phyloP scores from a whole-genome alignment of 306 rosid genomes.

The Citrullus colocynthis region DNA sequence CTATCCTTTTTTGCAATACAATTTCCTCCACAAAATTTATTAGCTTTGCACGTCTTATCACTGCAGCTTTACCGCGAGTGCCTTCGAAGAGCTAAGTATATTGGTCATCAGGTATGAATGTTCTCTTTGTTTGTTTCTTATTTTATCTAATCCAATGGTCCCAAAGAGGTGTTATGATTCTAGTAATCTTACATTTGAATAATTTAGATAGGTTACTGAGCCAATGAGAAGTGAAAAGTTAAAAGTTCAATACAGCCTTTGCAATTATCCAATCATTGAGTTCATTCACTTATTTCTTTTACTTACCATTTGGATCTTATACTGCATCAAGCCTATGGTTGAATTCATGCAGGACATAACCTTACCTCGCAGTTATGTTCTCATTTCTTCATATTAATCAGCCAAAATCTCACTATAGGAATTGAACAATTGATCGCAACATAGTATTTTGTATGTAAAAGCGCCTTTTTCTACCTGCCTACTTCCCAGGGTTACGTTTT shows the following conservation, averaged over 20 bases:
- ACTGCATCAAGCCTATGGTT: not conserved
- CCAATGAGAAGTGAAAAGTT: not conserved
- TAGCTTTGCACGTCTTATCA: not conserved
- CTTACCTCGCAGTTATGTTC: not conserved
- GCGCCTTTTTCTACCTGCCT: not conserved
- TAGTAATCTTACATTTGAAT: not conserved
- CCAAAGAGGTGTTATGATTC: not conserved
- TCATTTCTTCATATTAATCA: not conserved
- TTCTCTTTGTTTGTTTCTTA: not conserved
- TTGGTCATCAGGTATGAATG: constrained; percentile 59
- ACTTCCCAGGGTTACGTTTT: not conserved
- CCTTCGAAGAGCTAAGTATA: constrained; percentile 74
- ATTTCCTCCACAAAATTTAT: not conserved
- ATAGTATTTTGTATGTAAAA: not conserved
- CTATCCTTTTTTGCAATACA: not conserved
- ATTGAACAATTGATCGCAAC: not conserved
- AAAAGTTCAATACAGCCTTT: not conserved
- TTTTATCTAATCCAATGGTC: not conserved
- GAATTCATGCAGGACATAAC: not conserved
- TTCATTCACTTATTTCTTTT: not conserved
- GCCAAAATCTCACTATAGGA: not conserved
- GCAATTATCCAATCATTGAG: not conserved
- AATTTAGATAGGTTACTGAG: not conserved
- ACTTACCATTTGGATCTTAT: not conserved
- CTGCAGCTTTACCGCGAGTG: constrained; percentile 89